phyloP scores from a whole-genome alignment of 106 monocot species.

The Dactylorhiza incarnata region DNA sequence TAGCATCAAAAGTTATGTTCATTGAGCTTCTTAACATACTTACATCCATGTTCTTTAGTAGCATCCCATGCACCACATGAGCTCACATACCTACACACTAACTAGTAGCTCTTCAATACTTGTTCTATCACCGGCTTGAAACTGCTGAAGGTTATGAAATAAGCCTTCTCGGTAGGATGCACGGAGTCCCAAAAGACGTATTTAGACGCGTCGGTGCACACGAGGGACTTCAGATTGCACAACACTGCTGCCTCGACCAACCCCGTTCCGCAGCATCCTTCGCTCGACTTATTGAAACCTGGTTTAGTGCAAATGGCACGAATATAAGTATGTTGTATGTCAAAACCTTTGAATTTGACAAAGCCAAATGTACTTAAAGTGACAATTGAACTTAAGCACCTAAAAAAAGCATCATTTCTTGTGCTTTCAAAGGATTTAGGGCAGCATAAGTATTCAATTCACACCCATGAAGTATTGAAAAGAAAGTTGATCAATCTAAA shows the following conservation, averaged over 20 bases:
- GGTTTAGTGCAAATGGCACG: background rate
- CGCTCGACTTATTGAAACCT: conserved; percentile 39
- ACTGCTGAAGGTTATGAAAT: conserved; percentile 23
- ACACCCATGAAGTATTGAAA: no score
- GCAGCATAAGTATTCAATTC: no score
- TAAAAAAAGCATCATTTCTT: no score
- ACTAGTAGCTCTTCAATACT: conserved; percentile 14
- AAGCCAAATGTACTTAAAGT: background rate
- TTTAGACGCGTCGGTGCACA: conserved; percentile 47
- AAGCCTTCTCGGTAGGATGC: conserved; percentile 52
- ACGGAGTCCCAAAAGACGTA: conserved; percentile 67
- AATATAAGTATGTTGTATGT: no score
- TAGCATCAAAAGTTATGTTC: no score
- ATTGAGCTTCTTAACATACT: no score
- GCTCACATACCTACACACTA: no score
- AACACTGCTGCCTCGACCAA: conserved; percentile 40
- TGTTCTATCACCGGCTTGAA: conserved; percentile 18
- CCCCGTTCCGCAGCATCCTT: conserved; percentile 66
- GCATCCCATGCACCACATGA: no score
- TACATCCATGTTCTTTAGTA: no score
- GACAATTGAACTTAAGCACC: no score
- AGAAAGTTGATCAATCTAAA: no score
- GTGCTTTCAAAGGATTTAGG: no score
- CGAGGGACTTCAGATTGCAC: conserved; percentile 40
- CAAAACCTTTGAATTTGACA: background rate